Base-by-base conservation (phyloP, 1,139 yeast genomes). In the Zygoascus sp. region DNA sequence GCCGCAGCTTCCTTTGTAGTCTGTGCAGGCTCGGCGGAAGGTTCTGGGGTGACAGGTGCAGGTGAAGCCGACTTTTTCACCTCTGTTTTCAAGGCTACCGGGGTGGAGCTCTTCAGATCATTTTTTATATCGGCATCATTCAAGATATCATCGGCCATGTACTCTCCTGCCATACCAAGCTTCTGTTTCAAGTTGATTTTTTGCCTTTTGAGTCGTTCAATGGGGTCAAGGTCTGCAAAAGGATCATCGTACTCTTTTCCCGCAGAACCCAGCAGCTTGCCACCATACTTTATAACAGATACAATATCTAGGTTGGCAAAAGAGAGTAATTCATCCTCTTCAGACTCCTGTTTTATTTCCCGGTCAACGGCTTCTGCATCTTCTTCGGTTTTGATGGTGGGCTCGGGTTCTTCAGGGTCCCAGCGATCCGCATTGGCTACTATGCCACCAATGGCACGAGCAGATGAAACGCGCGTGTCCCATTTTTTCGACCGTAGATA, bases 381-480 rank as follows among this genome's bases (percentile, higher is more conserved):
- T 22, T 52, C 49, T 40, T 56, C 56, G 28, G 48, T 46, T 21
- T 45, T 48, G 22, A 32, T 46, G 19, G 13, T 11, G 13, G 27
- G 39, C 20, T 47, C 51, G 10, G 32, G 32, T 32, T 27, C 22
- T 19, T 32, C 27, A 38, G 98, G 98, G 59, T 88, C 88, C 97
- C 97, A 94, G 34, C 74, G 59, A 1, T 77, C 76, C 0, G 92
- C 81, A 63, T 88, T 83, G 46, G 80, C 77, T 6, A 89, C 94
- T 32, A 94, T 89, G 2, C 95, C 96, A 11, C 97, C 97, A 59
- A 94, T 79, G 0, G 98, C 98, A 51, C 90, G 72, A 0, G 97
- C 97, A 1, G 98, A 95, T 0, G 97, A 81, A 1, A 86, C 83
- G 65, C 99, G 77, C 0, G 98, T 90, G 64, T 94, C 98, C 99